Percentiles rank a stretch among this genome's conserved stretches.
These are phyloP conservation scores for Ogataea sp. DNA, from an alignment of 805 yeast species.

Conservation along the genomic window DNA sequence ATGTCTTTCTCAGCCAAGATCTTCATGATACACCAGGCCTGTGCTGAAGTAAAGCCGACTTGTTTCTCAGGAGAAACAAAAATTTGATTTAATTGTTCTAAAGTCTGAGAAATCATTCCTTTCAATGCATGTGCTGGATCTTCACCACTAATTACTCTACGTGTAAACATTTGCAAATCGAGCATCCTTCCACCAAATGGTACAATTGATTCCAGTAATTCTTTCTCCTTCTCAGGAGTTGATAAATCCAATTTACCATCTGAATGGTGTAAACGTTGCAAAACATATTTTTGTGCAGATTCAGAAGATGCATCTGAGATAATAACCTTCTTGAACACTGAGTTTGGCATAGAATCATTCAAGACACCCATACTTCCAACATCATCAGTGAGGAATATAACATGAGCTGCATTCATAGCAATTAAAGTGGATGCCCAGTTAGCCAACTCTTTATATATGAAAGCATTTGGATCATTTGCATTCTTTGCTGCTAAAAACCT, in stretches of 20 bases:
- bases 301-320: conserved; percentile 74
- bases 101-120: conserved; percentile 77
- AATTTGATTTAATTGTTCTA: conserved; percentile 81
- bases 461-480: conserved; percentile 49
- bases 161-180: conserved; percentile 81
- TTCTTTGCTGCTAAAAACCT: conserved; percentile 52
- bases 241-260: conserved; percentile 8
- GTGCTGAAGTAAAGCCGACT: conserved; percentile 61
- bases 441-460: conserved; percentile 65
- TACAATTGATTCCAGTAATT: conserved; percentile 48
- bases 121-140: conserved; percentile 63
- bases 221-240: conserved; percentile 20
- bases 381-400: conserved; percentile 79
- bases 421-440: conserved; percentile 85
- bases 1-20: conserved; percentile 41
- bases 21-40: conserved; percentile 81
- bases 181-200: conserved; percentile 95
- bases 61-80: conserved; percentile 34
- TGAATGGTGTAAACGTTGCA: conserved; percentile 32
- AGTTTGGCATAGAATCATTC: conserved; percentile 71
- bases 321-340: conserved; percentile 68
- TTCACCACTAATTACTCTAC: conserved; percentile 88
- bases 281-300: conserved; percentile 65
- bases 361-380: conserved; percentile 66
- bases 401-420: conserved; percentile 79